Evolutionary conservation across 441 rosid species (phyloP).

Genomic region (Pelargonium cotyledonis): DNA sequence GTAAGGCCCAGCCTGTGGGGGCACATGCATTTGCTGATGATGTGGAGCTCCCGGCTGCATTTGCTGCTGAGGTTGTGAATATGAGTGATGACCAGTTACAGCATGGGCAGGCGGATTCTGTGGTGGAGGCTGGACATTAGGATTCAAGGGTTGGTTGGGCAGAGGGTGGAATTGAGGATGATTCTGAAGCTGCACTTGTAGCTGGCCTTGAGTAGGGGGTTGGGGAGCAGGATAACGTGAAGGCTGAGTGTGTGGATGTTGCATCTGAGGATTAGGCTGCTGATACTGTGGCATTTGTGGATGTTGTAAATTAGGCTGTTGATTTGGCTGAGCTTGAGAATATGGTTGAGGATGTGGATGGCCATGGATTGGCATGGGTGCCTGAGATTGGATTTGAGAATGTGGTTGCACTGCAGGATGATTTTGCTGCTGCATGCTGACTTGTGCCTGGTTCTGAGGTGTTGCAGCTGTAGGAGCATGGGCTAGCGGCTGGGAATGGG

Average conservation of each 20-base stretch:
- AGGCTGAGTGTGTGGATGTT: constrained; percentile 25
- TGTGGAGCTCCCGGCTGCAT: constrained; percentile 32
- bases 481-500: constrained; percentile 24
- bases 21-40: constrained; percentile 32
- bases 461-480: constrained; percentile 37
- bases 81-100: constrained; percentile 54
- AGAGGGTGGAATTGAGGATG: constrained; percentile 31
- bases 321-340: constrained; percentile 23
- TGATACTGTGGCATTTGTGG: constrained; percentile 15
- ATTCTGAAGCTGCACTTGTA: constrained; percentile 28
- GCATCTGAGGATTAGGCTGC: constrained; percentile 25
- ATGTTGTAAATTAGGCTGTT: constrained; percentile 35
- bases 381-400: constrained; percentile 35
- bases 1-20: constrained; percentile 38
- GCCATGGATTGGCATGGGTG: constrained; percentile 17
- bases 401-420: constrained; percentile 27
- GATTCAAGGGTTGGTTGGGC: constrained; percentile 32
- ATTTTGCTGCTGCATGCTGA: constrained; percentile 39
- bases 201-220: constrained; percentile 33
- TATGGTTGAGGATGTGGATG: constrained; percentile 24
- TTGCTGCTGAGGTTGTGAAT: constrained; percentile 41
- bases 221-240: constrained; percentile 30
- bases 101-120: constrained; percentile 37
- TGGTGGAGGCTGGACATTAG: constrained; percentile 31
- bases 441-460: constrained; percentile 36